A percentile compares a stretch with the other conserved stretches of the same genome.
Conservation (phyloP, 2,329 filamentous ascomycete genomes). For the Xylaria sp. region DNA sequence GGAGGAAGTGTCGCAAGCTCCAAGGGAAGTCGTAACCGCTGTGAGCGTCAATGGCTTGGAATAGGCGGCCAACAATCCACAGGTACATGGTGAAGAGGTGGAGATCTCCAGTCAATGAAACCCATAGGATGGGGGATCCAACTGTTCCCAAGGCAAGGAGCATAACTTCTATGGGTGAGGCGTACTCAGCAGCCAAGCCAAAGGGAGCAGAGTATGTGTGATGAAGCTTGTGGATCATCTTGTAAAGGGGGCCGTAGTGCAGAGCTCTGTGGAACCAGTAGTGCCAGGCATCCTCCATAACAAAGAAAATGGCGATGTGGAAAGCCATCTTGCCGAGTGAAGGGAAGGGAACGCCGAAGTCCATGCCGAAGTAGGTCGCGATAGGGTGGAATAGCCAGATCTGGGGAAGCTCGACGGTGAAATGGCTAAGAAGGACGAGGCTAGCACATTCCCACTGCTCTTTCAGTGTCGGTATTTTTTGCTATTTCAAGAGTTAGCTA, state of each 20-base stretch:
- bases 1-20: conserved; percentile 93
- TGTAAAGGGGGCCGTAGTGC: conserved; percentile 96
- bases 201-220: conserved; percentile 99
- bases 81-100: conserved; percentile 98
- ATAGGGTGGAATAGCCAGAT: conserved; percentile 99
- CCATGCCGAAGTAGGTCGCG: conserved; percentile 90
- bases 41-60: conserved; percentile 98
- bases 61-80: conserved; percentile 92
- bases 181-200: conserved; percentile 95
- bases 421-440: conserved; percentile 93
- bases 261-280: conserved; percentile 95
- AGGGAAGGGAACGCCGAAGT: conserved; percentile 90
- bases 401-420: conserved; percentile 97
- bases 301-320: conserved; percentile 94
- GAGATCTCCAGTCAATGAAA: conserved; percentile 82
- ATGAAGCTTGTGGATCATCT: conserved; percentile 97
- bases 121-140: conserved; percentile 84
- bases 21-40: conserved; percentile 99
- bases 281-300: conserved; percentile 97
- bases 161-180: conserved; percentile 97
- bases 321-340: conserved; percentile 84
- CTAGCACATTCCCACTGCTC: conserved; percentile 96
- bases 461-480: conserved; percentile 89
- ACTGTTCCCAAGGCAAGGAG: conserved; percentile 90
- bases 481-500: conserved; percentile 50